Conservation (phyloP, 2,329 filamentous ascomycete species). For the Lasiodiplodia hormozganensis region DNA sequence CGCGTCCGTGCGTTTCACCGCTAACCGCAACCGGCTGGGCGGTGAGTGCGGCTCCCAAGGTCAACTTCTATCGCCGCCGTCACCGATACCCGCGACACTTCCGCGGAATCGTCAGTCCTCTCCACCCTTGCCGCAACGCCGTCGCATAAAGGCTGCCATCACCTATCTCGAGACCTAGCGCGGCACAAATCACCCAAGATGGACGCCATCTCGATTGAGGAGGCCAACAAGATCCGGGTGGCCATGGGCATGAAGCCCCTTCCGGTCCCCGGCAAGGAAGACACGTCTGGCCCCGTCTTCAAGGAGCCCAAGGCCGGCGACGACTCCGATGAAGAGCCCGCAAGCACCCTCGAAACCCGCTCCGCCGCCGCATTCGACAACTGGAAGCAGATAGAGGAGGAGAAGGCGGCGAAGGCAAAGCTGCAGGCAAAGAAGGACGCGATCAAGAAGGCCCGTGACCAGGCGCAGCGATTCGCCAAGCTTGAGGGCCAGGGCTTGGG, state of each 20-base stretch:
- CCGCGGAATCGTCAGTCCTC: neutral
- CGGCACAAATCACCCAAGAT: constrained; percentile 35
- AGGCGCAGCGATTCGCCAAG: constrained; percentile 75
- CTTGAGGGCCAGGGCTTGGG: constrained; percentile 85
- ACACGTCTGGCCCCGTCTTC: constrained; percentile 62
- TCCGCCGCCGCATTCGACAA: constrained; percentile 77
- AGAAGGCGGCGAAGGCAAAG: constrained; percentile 73
- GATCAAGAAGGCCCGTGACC: constrained; percentile 86
- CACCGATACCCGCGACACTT: constrained; percentile 23
- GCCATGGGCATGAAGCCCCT: constrained; percentile 90
- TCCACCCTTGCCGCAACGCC: constrained; percentile 24
- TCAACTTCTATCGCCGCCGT: constrained; percentile 25
- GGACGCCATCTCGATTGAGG: constrained; percentile 69
- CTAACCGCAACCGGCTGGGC: constrained; percentile 32
- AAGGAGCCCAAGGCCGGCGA: constrained; percentile 58
- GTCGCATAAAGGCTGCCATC: neutral
- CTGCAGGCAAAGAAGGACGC: constrained; percentile 82
- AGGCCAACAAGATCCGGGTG: constrained; percentile 89
- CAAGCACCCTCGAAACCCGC: constrained; percentile 84
- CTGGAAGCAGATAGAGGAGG: constrained; percentile 73
- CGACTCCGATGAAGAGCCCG: constrained; percentile 69
- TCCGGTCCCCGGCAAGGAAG: constrained; percentile 74
- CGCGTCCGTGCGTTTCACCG: constrained; percentile 35
- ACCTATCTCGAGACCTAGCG: neutral
- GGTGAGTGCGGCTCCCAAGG: constrained; percentile 5